Conservation (phyloP, 345 rosid species). For the Lagerstroemia speciosa region DNA sequence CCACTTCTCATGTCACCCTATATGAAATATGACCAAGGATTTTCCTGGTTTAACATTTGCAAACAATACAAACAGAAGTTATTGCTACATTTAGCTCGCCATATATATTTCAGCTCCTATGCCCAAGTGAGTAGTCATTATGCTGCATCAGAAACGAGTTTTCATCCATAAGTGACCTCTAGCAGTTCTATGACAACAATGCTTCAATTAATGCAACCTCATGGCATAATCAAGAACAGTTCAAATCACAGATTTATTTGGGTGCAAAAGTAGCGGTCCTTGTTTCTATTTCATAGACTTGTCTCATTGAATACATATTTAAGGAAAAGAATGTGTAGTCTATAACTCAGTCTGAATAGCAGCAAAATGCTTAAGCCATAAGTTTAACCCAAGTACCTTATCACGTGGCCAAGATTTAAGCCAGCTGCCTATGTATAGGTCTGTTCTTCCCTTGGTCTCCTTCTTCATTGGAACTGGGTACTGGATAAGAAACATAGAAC, state of each 20-base stretch:
- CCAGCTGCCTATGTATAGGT: slow-evolving; percentile 78
- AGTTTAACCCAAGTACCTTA: slow-evolving; percentile 40
- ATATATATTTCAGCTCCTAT: too few species aligned
- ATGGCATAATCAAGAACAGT: background rate
- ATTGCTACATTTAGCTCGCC: too few species aligned
- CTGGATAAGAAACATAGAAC: slow-evolving; percentile 23
- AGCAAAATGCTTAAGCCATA: slow-evolving; percentile 1
- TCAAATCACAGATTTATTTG: background rate
- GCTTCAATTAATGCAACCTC: background rate
- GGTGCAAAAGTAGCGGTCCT: background rate
- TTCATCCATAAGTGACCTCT: background rate
- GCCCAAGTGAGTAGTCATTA: too few species aligned
- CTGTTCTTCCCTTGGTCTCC: slow-evolving; percentile 87
- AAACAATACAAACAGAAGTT: too few species aligned
- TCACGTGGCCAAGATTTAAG: slow-evolving; percentile 71
- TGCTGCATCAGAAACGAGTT: background rate
- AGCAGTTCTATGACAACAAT: background rate
- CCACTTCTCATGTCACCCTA: too few species aligned
- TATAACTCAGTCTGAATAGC: background rate
- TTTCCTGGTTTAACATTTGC: too few species aligned
- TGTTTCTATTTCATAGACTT: background rate
- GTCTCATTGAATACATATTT: background rate
- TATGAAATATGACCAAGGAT: too few species aligned
- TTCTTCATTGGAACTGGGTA: slow-evolving; percentile 74
- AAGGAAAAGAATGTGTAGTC: background rate